Conservation (phyloP, 2,329 filamentous ascomycete genomes). For the Fusarium sp. region DNA sequence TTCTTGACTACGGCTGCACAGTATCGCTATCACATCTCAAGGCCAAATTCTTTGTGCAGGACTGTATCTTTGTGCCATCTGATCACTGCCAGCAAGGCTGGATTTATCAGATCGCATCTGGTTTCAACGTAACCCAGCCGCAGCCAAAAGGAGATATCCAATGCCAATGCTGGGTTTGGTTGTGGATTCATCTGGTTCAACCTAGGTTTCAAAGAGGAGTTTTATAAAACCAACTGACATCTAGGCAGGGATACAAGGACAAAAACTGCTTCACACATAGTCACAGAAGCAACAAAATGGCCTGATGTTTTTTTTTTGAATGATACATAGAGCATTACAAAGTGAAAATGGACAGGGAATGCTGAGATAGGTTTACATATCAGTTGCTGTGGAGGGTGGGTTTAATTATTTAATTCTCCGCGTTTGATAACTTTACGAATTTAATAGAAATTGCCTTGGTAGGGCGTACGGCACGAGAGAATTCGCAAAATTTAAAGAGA, state of each 20-base stretch:
- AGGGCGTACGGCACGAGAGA: background rate
- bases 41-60: background rate
- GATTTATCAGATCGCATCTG: background rate
- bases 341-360: slow-evolving; percentile 9
- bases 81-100: background rate
- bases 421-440: background rate
- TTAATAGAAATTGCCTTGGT: background rate
- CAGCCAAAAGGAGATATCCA: background rate
- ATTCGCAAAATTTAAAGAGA: background rate
- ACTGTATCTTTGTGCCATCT: background rate
- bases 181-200: slow-evolving; percentile 3
- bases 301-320: slow-evolving; percentile 13
- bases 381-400: background rate
- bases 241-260: background rate
- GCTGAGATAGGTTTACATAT: background rate
- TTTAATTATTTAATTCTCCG: slow-evolving; percentile 11
- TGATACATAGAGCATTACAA: background rate
- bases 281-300: slow-evolving; percentile 13
- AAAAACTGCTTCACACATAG: slow-evolving; percentile 13
- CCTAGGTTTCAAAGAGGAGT: slow-evolving; percentile 19
- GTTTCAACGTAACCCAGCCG: background rate
- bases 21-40: background rate
- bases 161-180: slow-evolving; percentile 2
- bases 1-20: background rate
- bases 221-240: background rate